Evolutionary conservation across 192 early-diverging fungal genomes (phyloP), one percentile per base, ranked within the genome.

Genomic region (Chytriomyces sp.): DNA sequence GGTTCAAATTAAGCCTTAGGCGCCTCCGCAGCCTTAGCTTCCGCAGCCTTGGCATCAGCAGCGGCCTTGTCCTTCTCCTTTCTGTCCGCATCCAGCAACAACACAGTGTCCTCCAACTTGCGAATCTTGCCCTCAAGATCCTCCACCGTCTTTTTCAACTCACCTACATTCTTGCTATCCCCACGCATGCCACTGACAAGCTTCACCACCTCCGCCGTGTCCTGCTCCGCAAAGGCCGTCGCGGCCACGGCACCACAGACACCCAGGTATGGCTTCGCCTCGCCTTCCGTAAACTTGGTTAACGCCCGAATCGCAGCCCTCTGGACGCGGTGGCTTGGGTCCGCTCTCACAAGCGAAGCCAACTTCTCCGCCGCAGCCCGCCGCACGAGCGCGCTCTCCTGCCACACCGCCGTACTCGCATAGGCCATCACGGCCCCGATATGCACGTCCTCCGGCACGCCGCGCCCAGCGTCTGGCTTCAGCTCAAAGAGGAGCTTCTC

Each of bases 81-180:
- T 22, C 22, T 49, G 44, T n/a, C n/a, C 41, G 66, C 78, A 33
- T 79, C 74, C 39, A 64, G 25, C 68, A 72, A 58, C 63, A 33
- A n/a, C 1, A 72, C 57, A 54, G 64, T 41, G 19, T 64, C 55
- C 44, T 80, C 79, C 59, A 76, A 32, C 54, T 74, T 74, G 71
- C 73, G 73, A 17, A 80, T n/a, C 33, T 61, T 66, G 8, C 14
- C 56, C 40, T 80, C 75, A 65, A 80, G 59, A 10, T 70, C 72
- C 49, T 80, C 79, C 38, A 80, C 75, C 8, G 30, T 63, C 61
- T 58, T 59, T 40, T 70, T 70, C 56, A 70, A 59, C 32, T 59
- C 75, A 19, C 40, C 33, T 3, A 49, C 73, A 58, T 36, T 33
- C 14, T 37, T 61, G 8, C 28, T 30, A 39, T 39, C 61, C 40